These are phyloP conservation scores for Rhizopogon roseolus DNA, from an alignment of 768 basidiomycete species.

Conservation along the genomic window DNA sequence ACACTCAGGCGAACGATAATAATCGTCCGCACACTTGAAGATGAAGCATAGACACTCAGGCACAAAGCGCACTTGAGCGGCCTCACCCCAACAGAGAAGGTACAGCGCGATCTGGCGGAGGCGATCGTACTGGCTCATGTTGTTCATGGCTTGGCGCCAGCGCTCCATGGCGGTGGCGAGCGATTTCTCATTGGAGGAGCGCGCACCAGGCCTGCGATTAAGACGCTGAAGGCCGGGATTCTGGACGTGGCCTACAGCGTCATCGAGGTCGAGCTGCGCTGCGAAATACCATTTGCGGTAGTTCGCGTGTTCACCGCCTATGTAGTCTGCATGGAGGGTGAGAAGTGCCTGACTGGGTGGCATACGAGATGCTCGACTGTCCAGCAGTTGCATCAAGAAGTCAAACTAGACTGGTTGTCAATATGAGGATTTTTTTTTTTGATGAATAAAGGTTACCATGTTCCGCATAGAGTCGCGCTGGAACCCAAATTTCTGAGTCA, in stretches of 20 bases:
- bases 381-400: slow-evolving; percentile 95
- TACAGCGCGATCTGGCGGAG: slow-evolving; percentile 94
- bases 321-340: slow-evolving; percentile 97
- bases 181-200: slow-evolving; percentile 53
- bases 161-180: slow-evolving; percentile 83
- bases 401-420: slow-evolving; percentile 60
- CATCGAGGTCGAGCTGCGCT: slow-evolving; percentile 96
- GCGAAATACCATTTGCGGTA: slow-evolving; percentile 99
- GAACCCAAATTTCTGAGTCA: slow-evolving; percentile 98
- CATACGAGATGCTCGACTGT: slow-evolving; percentile 96
- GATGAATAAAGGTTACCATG: slow-evolving; percentile 53
- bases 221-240: slow-evolving; percentile 87
- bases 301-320: slow-evolving; percentile 97
- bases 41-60: slow-evolving; percentile 99
- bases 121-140: slow-evolving; percentile 97
- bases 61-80: slow-evolving; percentile 92
- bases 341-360: slow-evolving; percentile 91
- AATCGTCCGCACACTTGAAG: slow-evolving; percentile 99
- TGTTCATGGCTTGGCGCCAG: slow-evolving; percentile 98
- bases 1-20: slow-evolving; percentile 98
- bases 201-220: slow-evolving; percentile 54
- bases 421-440: slow-evolving; percentile 4
- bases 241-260: slow-evolving; percentile 88
- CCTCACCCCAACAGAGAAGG: slow-evolving; percentile 97
- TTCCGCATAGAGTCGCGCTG: slow-evolving; percentile 93